Conservation (phyloP, 2,329 filamentous ascomycete genomes). For the Ustulina deusta region DNA sequence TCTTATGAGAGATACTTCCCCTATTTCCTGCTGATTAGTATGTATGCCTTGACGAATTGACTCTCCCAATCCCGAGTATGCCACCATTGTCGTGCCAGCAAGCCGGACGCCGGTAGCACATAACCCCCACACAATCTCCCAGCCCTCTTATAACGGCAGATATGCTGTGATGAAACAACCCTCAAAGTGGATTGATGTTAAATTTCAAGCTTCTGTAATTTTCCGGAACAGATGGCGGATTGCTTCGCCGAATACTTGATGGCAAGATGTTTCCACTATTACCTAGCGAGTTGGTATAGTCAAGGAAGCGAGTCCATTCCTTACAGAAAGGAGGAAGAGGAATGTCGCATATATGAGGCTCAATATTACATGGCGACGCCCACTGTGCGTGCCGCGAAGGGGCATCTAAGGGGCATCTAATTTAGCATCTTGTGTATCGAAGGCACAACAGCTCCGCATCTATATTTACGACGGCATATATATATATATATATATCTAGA, state of each 20-base stretch:
- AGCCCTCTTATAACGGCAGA: neutral
- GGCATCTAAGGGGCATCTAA: neutral
- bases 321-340: neutral
- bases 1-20: neutral
- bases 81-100: neutral
- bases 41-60: neutral
- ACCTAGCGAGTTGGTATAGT: neutral
- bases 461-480: neutral
- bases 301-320: neutral
- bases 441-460: neutral
- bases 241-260: neutral
- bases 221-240: neutral
- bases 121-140: neutral
- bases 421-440: slow-evolving; percentile 17
- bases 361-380: neutral
- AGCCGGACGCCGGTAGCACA: slow-evolving; percentile 6
- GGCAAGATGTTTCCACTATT: neutral
- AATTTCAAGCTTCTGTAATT: neutral
- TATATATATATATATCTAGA: neutral
- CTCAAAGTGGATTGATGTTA: neutral
- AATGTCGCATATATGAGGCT: slow-evolving; percentile 12
- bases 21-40: neutral
- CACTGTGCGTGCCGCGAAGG: slow-evolving; percentile 18
- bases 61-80: neutral
- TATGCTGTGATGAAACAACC: neutral